Evolutionary conservation across 2,329 filamentous ascomycete species (phyloP).

Genomic region (Stagonosporopsis cucurbitacearum): DNA sequence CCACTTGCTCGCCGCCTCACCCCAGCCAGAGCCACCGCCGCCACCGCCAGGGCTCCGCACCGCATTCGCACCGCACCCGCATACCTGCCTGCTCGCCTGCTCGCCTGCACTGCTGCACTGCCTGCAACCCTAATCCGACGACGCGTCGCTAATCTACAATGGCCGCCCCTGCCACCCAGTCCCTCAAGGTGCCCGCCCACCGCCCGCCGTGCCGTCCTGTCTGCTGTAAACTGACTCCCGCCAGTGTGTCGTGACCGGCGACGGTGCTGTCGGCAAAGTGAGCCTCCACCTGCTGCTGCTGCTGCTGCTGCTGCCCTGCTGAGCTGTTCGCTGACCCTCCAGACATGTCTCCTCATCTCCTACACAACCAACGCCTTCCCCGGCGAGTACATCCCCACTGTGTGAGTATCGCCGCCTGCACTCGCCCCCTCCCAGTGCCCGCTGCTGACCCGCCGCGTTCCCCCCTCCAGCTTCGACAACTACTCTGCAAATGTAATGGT

Average conservation of each 20-base stretch:
- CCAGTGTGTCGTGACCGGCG: conserved; percentile 82
- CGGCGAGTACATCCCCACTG: conserved; percentile 99
- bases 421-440: too few relatives aligned
- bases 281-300: conserved; percentile 41
- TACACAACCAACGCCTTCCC: conserved; percentile 99
- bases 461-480: conserved; percentile 87
- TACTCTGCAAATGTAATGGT: conserved; percentile 99
- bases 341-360: conserved; percentile 99
- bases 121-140: conserved; percentile 33
- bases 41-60: conserved; percentile 30
- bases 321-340: conserved; percentile 36
- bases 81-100: too few relatives aligned
- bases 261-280: conserved; percentile 99
- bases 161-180: conserved; percentile 88
- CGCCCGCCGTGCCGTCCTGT: not conserved
- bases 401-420: conserved; percentile 65
- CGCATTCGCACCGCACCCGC: conserved; percentile 17
- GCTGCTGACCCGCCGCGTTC: conserved; percentile 31
- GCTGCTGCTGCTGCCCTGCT: conserved; percentile 22
- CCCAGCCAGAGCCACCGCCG: conserved; percentile 24
- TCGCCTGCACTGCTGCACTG: too few relatives aligned
- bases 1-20: conserved; percentile 20
- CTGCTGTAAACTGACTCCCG: not conserved
- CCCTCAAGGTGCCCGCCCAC: conserved; percentile 73
- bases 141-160: conserved; percentile 49